phyloP scores from a whole-genome alignment of 176 grass and related monocot genomes.

The Aegilops sharonensis region DNA sequence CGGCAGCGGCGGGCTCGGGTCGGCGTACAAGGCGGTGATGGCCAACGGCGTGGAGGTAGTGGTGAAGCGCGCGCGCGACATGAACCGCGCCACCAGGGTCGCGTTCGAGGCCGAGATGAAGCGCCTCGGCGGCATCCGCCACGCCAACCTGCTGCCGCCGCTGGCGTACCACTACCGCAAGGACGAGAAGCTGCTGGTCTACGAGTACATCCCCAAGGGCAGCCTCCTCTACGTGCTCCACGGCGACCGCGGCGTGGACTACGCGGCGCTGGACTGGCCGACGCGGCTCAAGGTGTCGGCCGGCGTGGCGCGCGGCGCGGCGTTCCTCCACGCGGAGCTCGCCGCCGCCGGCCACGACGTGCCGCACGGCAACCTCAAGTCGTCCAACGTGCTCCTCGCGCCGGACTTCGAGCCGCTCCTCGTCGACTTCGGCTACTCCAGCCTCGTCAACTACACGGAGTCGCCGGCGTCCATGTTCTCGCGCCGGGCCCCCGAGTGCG shows the following conservation, averaged over 20 bases:
- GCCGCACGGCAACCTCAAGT: slow-evolving; percentile 97
- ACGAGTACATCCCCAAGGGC: slow-evolving; percentile 89
- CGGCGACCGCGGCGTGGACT: slow-evolving; percentile 77
- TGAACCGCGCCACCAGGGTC: slow-evolving; percentile 70
- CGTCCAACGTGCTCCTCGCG: slow-evolving; percentile 68
- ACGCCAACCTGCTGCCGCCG: slow-evolving; percentile 70
- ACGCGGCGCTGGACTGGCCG: slow-evolving; percentile 72
- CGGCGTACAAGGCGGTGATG: slow-evolving; percentile 88
- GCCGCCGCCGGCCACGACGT: slow-evolving; percentile 24
- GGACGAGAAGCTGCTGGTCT: slow-evolving; percentile 87
- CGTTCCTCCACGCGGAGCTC: slow-evolving; percentile 59
- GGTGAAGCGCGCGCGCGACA: slow-evolving; percentile 82
- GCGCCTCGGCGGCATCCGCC: slow-evolving; percentile 49
- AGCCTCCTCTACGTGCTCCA: slow-evolving; percentile 89
- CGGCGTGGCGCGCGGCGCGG: slow-evolving; percentile 55
- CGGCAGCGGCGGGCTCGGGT: slow-evolving; percentile 57
- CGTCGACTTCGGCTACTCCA: slow-evolving; percentile 74
- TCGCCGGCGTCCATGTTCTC: slow-evolving; percentile 44
- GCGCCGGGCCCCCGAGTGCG: slow-evolving; percentile 57
- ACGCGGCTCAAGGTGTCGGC: slow-evolving; percentile 53
- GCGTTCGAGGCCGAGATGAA: slow-evolving; percentile 70
- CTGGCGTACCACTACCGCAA: slow-evolving; percentile 76
- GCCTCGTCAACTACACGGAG: slow-evolving; percentile 37
- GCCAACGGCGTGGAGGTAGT: slow-evolving; percentile 49
- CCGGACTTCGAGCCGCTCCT: slow-evolving; percentile 91